These are phyloP conservation scores for Ceratocystis eucalypticola DNA, from an alignment of 2,329 filamentous ascomycete species.

Conservation along the genomic window DNA sequence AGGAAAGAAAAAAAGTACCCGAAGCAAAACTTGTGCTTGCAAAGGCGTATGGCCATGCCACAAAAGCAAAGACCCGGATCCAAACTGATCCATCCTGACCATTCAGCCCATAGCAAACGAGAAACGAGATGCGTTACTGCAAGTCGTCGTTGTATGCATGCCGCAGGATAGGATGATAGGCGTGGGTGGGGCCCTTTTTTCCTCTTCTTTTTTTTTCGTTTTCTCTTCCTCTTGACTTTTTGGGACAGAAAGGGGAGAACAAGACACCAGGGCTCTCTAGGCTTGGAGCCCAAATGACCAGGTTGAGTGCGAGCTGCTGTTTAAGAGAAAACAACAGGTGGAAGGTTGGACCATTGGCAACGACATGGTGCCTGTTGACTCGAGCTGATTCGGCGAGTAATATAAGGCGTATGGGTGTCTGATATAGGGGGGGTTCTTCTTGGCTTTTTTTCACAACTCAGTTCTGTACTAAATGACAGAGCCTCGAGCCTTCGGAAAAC, in stretches of 20 bases:
- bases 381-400: neutral
- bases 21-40: neutral
- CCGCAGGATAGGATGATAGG: constrained; percentile 3
- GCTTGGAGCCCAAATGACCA: neutral
- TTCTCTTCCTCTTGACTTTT: neutral
- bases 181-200: neutral
- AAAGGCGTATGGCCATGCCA: constrained; percentile 1
- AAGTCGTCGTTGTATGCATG: neutral
- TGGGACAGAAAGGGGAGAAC: constrained; percentile 2
- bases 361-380: neutral
- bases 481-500: constrained; percentile 1
- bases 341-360: neutral
- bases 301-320: neutral
- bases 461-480: neutral
- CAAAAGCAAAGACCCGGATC: constrained; percentile 2
- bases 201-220: neutral
- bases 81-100: constrained; percentile 1
- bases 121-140: neutral
- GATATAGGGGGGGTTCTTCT: neutral
- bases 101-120: constrained; percentile 4
- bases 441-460: neutral
- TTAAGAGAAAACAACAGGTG: neutral
- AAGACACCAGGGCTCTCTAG: neutral
- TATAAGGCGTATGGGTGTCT: neutral
- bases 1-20: neutral